These are phyloP conservation scores for Astragalus glycyphyllos DNA, from an alignment of 306 rosid genomes.

Conservation along the genomic window DNA sequence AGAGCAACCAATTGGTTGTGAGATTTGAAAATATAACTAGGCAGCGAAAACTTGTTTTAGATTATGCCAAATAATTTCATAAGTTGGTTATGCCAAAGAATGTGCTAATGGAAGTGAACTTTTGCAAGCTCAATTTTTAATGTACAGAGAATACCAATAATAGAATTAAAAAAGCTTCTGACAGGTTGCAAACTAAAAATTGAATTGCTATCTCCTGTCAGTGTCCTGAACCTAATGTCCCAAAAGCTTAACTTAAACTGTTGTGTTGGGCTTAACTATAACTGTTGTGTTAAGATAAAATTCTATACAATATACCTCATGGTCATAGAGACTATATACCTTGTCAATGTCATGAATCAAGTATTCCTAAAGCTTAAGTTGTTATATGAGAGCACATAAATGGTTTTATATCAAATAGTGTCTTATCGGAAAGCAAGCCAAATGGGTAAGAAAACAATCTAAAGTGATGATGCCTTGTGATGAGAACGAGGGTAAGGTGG, in stretches of 20 bases:
- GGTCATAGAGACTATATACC: neutral
- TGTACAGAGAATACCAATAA: conserved; percentile 1
- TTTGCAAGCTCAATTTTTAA: conserved; percentile 26
- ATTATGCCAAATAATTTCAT: too few species aligned
- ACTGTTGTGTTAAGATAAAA: neutral
- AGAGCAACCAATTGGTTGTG: too few species aligned
- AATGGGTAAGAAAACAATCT: conserved; percentile 21
- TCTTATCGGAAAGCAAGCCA: conserved; percentile 25
- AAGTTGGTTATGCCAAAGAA: too few species aligned
- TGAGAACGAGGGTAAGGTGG: too few species aligned
- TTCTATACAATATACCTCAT: neutral
- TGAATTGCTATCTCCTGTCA: conserved; percentile 6
- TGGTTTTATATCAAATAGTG: neutral
- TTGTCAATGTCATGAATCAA: neutral
- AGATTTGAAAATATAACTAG: too few species aligned
- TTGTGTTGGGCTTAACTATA: neutral
- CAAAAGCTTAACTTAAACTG: neutral
- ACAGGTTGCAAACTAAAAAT: conserved; percentile 5
- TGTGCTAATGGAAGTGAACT: too few species aligned
- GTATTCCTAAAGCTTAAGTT: conserved; percentile 1
- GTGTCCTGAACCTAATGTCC: neutral
- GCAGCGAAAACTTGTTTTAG: too few species aligned
- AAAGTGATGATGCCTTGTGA: conserved; percentile 17
- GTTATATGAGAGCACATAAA: neutral
- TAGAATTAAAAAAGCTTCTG: neutral